Evolutionary conservation across 2,329 filamentous ascomycete genomes (phyloP).

Genomic region (Cercospora sojina): DNA sequence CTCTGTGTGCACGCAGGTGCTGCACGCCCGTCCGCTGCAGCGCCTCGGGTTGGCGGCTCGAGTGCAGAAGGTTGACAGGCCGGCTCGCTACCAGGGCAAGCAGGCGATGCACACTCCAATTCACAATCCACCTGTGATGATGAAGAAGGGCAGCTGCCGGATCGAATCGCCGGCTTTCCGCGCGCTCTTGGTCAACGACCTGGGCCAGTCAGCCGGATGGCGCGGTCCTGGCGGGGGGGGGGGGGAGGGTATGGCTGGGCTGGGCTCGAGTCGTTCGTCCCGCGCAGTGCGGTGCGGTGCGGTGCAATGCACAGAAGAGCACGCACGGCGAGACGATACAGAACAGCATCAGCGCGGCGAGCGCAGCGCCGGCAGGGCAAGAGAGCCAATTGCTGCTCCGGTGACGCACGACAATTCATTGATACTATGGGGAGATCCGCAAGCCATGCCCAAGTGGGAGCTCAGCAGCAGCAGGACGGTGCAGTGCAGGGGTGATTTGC

Average conservation of each 20-base stretch:
- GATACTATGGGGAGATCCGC: constrained; percentile 21
- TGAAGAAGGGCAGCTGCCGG: constrained; percentile 15
- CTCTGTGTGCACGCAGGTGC: background rate
- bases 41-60: constrained; percentile 25
- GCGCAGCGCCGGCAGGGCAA: constrained; percentile 5
- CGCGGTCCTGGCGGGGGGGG: constrained; percentile 7
- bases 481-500: constrained; percentile 15
- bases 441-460: constrained; percentile 8
- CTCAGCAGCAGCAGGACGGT: constrained; percentile 9
- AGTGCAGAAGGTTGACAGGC: constrained; percentile 23
- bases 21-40: constrained; percentile 14
- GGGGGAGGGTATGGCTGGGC: constrained; percentile 4
- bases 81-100: constrained; percentile 25
- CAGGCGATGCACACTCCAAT: constrained; percentile 18
- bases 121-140: constrained; percentile 10
- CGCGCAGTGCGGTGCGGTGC: background rate
- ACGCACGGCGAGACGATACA: background rate
- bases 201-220: background rate
- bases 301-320: background rate
- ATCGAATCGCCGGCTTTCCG: constrained; percentile 16
- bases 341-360: background rate
- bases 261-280: constrained; percentile 1
- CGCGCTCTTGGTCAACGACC: constrained; percentile 5
- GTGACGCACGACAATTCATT: constrained; percentile 18
- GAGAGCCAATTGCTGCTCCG: constrained; percentile 9